Evolutionary conservation across 495 filamentous ascomycete genomes (phyloP).

Genomic region (Parathielavia hyrcaniae): DNA sequence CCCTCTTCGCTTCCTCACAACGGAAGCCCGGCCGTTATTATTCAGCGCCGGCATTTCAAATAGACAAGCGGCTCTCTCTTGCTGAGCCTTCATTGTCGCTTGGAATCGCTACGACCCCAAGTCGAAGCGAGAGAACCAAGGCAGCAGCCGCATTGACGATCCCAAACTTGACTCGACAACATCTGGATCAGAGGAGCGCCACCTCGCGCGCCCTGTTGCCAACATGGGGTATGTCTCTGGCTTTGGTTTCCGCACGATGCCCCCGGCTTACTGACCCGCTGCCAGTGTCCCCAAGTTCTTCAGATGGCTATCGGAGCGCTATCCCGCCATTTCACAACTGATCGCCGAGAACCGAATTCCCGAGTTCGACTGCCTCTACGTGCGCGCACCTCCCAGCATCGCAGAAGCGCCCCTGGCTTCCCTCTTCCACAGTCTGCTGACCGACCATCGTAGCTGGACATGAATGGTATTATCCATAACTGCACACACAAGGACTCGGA

Average conservation of each 20-base stretch:
- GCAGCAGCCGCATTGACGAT: neutral
- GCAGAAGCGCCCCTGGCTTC: neutral
- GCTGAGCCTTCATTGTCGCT: neutral
- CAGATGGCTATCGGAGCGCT: constrained; percentile 96
- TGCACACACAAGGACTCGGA: constrained; percentile 96
- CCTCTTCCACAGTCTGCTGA: constrained; percentile 16
- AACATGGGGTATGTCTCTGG: constrained; percentile 28
- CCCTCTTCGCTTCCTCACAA: constrained; percentile 5
- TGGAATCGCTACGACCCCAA: neutral
- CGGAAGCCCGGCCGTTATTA: constrained; percentile 35
- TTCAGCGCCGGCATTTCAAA: constrained; percentile 30
- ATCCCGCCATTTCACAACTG: constrained; percentile 96
- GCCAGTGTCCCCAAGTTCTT: constrained; percentile 93
- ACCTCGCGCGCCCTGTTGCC: constrained; percentile 7
- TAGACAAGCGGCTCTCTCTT: neutral
- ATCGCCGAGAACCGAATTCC: constrained; percentile 99
- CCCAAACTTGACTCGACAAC: neutral
- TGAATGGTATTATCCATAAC: constrained; percentile 99
- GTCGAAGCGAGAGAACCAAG: neutral
- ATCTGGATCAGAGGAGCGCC: neutral
- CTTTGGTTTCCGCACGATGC: neutral
- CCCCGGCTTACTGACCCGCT: constrained; percentile 1
- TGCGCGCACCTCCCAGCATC: constrained; percentile 34
- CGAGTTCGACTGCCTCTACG: constrained; percentile 96
- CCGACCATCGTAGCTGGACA: constrained; percentile 60